Percentiles rank a stretch among this genome's conserved stretches.
Conservation (phyloP, 176 grass and related monocot genomes). For the Triticum monococcum region DNA sequence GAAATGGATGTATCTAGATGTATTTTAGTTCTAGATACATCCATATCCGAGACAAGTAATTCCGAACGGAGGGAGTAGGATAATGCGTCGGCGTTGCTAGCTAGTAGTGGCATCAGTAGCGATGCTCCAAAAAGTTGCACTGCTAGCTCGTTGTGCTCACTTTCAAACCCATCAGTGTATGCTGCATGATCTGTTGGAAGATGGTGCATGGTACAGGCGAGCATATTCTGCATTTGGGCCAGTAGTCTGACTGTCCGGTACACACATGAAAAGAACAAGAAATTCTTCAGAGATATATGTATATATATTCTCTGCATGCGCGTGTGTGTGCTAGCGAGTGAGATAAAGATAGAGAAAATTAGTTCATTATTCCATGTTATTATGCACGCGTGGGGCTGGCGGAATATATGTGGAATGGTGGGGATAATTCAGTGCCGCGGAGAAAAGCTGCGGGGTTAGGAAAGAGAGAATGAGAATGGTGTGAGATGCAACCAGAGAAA, state of each 20-base stretch:
- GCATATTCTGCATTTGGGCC: slow-evolving; percentile 15
- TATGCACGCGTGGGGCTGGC: background rate
- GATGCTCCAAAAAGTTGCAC: background rate
- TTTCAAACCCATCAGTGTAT: too few species aligned
- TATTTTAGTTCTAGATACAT: too few species aligned
- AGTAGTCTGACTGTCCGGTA: background rate
- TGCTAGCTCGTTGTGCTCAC: background rate
- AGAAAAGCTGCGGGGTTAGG: slow-evolving; percentile 27
- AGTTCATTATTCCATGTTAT: background rate
- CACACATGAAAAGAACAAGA: slow-evolving; percentile 21
- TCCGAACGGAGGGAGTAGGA: too few species aligned
- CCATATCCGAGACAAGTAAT: too few species aligned
- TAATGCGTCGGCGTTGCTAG: background rate
- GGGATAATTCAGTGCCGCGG: slow-evolving; percentile 26
- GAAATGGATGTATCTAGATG: too few species aligned
- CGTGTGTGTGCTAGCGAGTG: background rate
- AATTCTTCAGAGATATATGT: background rate
- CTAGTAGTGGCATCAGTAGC: too few species aligned
- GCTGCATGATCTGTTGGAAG: background rate
- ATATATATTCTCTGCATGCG: background rate
- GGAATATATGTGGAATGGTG: background rate
- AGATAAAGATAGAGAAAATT: background rate
- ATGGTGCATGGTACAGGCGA: too few species aligned
- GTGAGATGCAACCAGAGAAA: background rate
- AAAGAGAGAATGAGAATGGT: background rate